Percentiles rank a stretch among this genome's conserved stretches.
Conservation (phyloP, 2,329 filamentous ascomycete species). For the Fusarium abutilonis region DNA sequence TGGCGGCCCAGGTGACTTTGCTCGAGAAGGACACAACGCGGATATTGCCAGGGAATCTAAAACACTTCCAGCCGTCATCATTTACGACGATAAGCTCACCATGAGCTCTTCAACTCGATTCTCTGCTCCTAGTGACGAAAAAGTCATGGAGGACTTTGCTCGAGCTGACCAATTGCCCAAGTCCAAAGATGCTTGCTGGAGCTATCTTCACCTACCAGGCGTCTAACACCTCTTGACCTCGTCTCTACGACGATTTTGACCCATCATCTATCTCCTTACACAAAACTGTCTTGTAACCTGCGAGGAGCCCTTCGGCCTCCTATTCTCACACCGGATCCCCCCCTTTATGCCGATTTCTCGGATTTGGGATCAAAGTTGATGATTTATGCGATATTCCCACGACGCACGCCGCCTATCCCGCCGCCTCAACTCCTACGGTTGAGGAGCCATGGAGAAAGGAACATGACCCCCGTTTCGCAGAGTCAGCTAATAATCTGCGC, state of each 20-base stretch:
- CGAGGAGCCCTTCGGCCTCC: slow-evolving; percentile 18
- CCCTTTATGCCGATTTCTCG: slow-evolving; percentile 23
- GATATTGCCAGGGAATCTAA: slow-evolving; percentile 1
- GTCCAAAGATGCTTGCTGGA: slow-evolving; percentile 48
- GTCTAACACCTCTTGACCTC: slow-evolving; percentile 39
- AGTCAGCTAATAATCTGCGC: neutral
- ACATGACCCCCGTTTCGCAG: neutral
- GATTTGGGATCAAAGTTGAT: slow-evolving; percentile 20
- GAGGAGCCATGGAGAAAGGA: slow-evolving; percentile 6
- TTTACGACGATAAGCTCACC: slow-evolving; percentile 53
- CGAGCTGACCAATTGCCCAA: slow-evolving; percentile 22
- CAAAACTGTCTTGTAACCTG: slow-evolving; percentile 18
- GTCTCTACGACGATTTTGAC: neutral
- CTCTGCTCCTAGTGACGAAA: slow-evolving; percentile 43
- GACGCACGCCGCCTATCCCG: neutral
- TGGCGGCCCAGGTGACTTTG: neutral
- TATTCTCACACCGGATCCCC: slow-evolving; percentile 20
- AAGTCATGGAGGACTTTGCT: slow-evolving; percentile 31
- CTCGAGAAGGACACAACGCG: neutral
- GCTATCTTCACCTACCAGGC: slow-evolving; percentile 51
- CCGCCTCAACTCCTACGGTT: neutral
- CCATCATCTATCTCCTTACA: slow-evolving; percentile 7
- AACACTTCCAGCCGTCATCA: slow-evolving; percentile 48
- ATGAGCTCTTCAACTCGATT: slow-evolving; percentile 42
- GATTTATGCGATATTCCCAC: slow-evolving; percentile 19